Percentiles rank a stretch among this genome's conserved stretches.
These are phyloP conservation scores for Fusarium metavorans DNA, from an alignment of 2,329 filamentous ascomycete genomes.

Conservation along the genomic window DNA sequence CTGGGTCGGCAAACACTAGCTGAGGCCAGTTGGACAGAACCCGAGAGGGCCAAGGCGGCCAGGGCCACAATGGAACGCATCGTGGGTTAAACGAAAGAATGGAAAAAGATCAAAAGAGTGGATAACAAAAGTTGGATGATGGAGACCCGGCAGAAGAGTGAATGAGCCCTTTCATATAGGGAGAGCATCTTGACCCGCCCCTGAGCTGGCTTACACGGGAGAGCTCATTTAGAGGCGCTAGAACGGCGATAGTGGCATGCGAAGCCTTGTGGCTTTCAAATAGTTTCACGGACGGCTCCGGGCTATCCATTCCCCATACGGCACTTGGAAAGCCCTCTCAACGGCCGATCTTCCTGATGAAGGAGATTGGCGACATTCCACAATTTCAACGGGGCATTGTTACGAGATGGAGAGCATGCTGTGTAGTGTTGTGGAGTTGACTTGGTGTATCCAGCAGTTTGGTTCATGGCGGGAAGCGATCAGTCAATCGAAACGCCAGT, in stretches of 20 bases:
- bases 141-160: background rate
- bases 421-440: background rate
- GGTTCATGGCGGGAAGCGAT: background rate
- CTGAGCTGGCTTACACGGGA: background rate
- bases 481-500: background rate
- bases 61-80: conserved; percentile 19
- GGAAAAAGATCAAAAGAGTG: background rate
- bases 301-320: background rate
- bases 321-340: background rate
- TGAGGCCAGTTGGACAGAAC: background rate
- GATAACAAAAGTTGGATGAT: background rate
- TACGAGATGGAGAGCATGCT: background rate
- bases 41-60: conserved; percentile 12
- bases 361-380: background rate
- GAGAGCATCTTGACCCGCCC: background rate
- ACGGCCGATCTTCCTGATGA: background rate
- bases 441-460: background rate
- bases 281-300: background rate
- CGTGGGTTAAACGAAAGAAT: background rate
- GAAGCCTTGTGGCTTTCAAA: conserved; percentile 4
- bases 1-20: conserved; percentile 8
- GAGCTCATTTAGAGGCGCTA: background rate
- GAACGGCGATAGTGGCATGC: conserved; percentile 2
- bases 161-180: background rate
- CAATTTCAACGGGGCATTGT: background rate